Evolutionary conservation across 2,329 filamentous ascomycete genomes (phyloP).

Genomic region (Pleurostoma richardsiae): DNA sequence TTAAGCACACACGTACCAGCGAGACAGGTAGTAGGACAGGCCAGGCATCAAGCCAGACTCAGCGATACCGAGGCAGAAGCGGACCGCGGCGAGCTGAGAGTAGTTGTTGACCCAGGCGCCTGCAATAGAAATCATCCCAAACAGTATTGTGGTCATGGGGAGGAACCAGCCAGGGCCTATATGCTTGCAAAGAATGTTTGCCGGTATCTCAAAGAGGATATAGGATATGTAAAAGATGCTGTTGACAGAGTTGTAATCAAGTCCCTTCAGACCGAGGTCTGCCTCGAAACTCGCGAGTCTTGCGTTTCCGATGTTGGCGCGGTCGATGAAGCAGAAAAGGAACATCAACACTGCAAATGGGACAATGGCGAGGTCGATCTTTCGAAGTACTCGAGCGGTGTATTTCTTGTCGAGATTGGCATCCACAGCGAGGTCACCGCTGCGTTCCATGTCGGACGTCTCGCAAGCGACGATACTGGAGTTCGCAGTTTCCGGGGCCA

Average conservation of each 20-base stretch:
- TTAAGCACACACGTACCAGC: slow-evolving; percentile 43
- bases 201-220: slow-evolving; percentile 58
- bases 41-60: slow-evolving; percentile 63
- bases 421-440: too few relatives aligned
- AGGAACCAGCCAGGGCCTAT: slow-evolving; percentile 60
- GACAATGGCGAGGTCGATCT: slow-evolving; percentile 59
- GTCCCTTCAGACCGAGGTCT: slow-evolving; percentile 45
- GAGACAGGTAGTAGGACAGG: slow-evolving; percentile 57
- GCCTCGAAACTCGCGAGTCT: slow-evolving; percentile 49
- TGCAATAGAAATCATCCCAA: slow-evolving; percentile 50
- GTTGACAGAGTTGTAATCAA: slow-evolving; percentile 57
- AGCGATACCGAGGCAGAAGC: slow-evolving; percentile 54
- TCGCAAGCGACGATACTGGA: too few relatives aligned
- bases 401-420: too few relatives aligned
- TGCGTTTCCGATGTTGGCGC: slow-evolving; percentile 62
- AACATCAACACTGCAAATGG: slow-evolving; percentile 61
- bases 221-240: slow-evolving; percentile 60
- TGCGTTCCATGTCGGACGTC: too few relatives aligned
- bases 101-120: slow-evolving; percentile 53
- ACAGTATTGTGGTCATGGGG: slow-evolving; percentile 47
- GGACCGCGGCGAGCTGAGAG: slow-evolving; percentile 40
- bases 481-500: too few relatives aligned
- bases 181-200: slow-evolving; percentile 56
- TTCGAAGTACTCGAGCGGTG: slow-evolving; percentile 18
- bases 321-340: slow-evolving; percentile 66